These are phyloP conservation scores for Diospyros lotus DNA, from an alignment of 148 eudicot species.

Conservation along the genomic window DNA sequence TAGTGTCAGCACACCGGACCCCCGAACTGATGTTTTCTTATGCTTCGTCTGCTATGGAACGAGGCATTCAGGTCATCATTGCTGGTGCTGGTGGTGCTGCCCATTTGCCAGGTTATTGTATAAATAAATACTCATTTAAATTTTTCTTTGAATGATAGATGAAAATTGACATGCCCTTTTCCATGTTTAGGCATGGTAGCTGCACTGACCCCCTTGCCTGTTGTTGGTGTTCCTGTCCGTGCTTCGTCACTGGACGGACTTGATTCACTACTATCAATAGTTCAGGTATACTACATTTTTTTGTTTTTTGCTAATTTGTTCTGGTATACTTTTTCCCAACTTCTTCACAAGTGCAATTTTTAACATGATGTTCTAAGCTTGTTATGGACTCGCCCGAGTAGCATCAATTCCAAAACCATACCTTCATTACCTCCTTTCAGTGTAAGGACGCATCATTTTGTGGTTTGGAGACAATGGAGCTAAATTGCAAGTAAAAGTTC, in stretches of 20 bases:
- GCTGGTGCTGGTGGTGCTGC: slow-evolving; percentile 99
- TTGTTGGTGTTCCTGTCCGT: slow-evolving; percentile 90
- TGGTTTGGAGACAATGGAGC: background rate
- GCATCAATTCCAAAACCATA: background rate
- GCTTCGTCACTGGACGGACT: slow-evolving; percentile 84
- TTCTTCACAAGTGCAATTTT: background rate
- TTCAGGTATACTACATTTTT: slow-evolving; percentile 50
- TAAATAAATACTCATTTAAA: background rate
- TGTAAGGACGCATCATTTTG: background rate
- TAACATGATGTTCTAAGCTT: background rate
- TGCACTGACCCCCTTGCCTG: slow-evolving; percentile 91
- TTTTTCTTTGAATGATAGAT: slow-evolving; percentile 5
- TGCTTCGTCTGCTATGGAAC: slow-evolving; percentile 61
- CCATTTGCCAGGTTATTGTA: slow-evolving; percentile 81
- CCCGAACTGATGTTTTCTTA: slow-evolving; percentile 22
- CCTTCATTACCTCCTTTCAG: too few species aligned
- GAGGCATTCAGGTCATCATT: slow-evolving; percentile 83
- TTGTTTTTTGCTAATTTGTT: too few species aligned
- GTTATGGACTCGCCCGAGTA: background rate
- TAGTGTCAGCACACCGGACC: background rate
- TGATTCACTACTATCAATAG: slow-evolving; percentile 90
- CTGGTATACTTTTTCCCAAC: background rate
- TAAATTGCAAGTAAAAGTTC: too few species aligned
- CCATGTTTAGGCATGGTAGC: slow-evolving; percentile 82
- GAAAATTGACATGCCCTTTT: slow-evolving; percentile 8